Evolutionary conservation across 768 basidiomycete genomes (phyloP).

Genomic region (Kwoniella sp.): DNA sequence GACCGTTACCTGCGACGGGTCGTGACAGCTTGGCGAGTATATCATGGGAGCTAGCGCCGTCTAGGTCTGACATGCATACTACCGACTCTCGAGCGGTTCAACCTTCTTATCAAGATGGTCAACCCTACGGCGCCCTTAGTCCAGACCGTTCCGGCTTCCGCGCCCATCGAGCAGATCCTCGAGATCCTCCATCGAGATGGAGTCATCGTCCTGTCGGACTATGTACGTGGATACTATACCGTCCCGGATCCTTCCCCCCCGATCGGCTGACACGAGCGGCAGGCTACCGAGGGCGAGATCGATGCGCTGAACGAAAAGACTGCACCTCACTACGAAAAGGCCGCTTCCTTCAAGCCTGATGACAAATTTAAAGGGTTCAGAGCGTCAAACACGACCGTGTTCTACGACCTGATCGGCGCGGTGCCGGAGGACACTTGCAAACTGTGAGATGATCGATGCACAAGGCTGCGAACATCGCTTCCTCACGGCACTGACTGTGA

Average conservation of each 20-base stretch:
- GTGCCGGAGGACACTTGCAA: conserved; percentile 20
- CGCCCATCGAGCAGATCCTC: conserved; percentile 18
- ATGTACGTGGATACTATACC: conserved; percentile 7
- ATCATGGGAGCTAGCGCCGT: too few species aligned
- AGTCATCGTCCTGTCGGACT: conserved; percentile 23
- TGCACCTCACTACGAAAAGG: conserved; percentile 16
- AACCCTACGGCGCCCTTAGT: background rate
- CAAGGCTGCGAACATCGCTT: too few species aligned
- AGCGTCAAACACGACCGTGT: conserved; percentile 19
- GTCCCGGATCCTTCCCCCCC: too few species aligned
- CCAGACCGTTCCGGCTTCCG: conserved; percentile 11
- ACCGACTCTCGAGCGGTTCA: too few species aligned
- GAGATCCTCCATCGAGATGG: conserved; percentile 20
- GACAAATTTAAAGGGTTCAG: conserved; percentile 11
- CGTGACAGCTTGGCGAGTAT: too few species aligned
- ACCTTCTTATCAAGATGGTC: conserved; percentile 1
- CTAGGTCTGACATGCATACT: too few species aligned
- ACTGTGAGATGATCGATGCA: conserved; percentile 11
- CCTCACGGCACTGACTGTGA: background rate
- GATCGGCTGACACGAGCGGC: background rate
- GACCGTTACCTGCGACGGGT: too few species aligned
- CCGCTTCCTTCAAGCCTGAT: conserved; percentile 1
- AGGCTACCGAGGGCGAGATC: conserved; percentile 21
- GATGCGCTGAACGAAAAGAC: conserved; percentile 24
- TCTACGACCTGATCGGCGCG: conserved; percentile 22